A percentile compares a stretch with the other conserved stretches of the same genome.
Conservation (phyloP, 805 yeast genomes). For the Naumovozyma castellii region DNA sequence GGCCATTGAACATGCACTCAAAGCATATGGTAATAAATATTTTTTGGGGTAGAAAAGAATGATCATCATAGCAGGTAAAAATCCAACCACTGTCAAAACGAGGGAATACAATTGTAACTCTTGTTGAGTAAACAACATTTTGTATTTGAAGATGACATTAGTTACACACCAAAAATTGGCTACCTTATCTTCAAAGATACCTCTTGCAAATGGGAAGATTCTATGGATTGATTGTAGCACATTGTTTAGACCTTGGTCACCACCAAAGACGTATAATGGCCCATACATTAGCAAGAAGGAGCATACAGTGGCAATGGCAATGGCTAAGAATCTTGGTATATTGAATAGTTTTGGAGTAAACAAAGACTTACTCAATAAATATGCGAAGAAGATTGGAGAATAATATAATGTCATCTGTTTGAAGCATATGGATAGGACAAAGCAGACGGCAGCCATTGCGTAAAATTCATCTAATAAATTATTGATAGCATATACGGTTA, state of each 20-base stretch:
- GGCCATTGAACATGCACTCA: conserved; percentile 76
- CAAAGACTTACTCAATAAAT: conserved; percentile 49
- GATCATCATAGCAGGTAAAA: conserved; percentile 47
- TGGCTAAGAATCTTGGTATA: conserved; percentile 46
- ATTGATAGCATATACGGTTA: conserved; percentile 58
- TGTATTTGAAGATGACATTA: conserved; percentile 67
- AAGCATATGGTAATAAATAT: conserved; percentile 54
- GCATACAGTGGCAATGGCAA: conserved; percentile 53
- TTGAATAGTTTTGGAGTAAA: conserved; percentile 36
- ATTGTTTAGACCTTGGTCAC: conserved; percentile 24
- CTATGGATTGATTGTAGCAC: conserved; percentile 51
- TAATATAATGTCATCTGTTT: conserved; percentile 95
- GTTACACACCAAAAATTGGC: conserved; percentile 97
- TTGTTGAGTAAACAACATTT: conserved; percentile 39
- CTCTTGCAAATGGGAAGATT: conserved; percentile 87
- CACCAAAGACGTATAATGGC: conserved; percentile 51
- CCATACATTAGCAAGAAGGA: conserved; percentile 43
- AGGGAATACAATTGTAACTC: conserved; percentile 55
- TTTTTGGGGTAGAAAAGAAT: conserved; percentile 46
- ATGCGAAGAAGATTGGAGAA: conserved; percentile 80
- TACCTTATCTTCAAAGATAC: conserved; percentile 93
- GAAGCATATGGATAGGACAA: conserved; percentile 69
- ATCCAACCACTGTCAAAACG: conserved; percentile 40
- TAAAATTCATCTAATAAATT: conserved; percentile 56
- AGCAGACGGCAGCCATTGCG: conserved; percentile 63